A percentile compares a stretch with the other conserved stretches of the same genome.
phyloP scores from a whole-genome alignment of 108 stramenopile species.

The Cyclotella atomus region DNA sequence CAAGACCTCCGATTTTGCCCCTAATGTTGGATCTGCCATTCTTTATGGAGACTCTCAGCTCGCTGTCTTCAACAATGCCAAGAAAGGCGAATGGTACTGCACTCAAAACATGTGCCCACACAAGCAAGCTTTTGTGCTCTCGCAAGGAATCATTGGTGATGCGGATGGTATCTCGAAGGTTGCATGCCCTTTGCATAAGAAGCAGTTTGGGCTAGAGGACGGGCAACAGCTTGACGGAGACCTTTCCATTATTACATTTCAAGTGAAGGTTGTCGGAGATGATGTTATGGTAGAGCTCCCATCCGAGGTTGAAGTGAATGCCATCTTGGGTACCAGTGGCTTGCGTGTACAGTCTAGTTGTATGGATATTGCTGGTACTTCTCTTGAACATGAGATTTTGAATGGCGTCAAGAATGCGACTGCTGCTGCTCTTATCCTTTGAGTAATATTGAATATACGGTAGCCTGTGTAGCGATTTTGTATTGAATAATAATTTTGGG shows the following conservation, averaged over 20 bases:
- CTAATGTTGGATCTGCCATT: slow-evolving; percentile 85
- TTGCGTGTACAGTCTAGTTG: slow-evolving; percentile 82
- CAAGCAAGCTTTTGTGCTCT: slow-evolving; percentile 92
- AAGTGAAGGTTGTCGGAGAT: slow-evolving; percentile 75
- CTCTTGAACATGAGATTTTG: slow-evolving; percentile 48
- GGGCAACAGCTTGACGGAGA: slow-evolving; percentile 76
- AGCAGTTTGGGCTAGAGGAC: slow-evolving; percentile 79
- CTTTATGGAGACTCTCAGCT: slow-evolving; percentile 90
- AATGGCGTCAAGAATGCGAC: slow-evolving; percentile 36
- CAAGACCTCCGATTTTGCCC: slow-evolving; percentile 66
- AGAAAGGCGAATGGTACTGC: slow-evolving; percentile 81
- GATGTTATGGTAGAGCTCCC: slow-evolving; percentile 87
- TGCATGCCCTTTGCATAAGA: slow-evolving; percentile 95
- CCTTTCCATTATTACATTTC: slow-evolving; percentile 87
- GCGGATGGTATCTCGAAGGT: slow-evolving; percentile 67
- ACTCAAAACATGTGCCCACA: slow-evolving; percentile 95
- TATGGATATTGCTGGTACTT: slow-evolving; percentile 65
- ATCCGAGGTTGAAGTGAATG: slow-evolving; percentile 79
- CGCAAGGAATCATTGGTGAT: slow-evolving; percentile 90
- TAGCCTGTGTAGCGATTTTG: background rate
- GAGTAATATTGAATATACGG: background rate
- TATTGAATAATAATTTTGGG: too few species aligned
- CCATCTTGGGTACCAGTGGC: slow-evolving; percentile 83
- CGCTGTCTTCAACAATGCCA: slow-evolving; percentile 87
- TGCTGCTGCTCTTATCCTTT: background rate